Percentiles rank a stretch among this genome's conserved stretches.
These are phyloP conservation scores for Xylaria flabelliformis DNA, from an alignment of 495 filamentous ascomycete genomes.

Conservation along the genomic window DNA sequence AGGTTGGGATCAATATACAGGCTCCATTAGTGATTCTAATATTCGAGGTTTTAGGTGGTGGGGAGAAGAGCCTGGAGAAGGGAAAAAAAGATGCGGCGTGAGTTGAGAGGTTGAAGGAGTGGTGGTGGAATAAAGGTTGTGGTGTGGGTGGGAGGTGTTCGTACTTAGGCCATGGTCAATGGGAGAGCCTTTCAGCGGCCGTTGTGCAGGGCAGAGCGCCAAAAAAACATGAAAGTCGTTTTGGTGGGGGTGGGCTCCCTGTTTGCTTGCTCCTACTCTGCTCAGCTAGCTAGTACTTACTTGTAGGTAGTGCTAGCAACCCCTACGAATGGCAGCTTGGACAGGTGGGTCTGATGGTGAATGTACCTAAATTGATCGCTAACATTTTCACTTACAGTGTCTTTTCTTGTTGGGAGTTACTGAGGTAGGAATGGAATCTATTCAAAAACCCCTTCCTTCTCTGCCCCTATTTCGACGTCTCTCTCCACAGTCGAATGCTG, in stretches of 20 bases:
- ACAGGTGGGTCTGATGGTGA: background rate
- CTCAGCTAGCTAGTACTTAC: background rate
- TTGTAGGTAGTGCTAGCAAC: background rate
- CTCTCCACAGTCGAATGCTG: background rate
- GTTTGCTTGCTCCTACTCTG: background rate
- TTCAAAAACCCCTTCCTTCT: background rate
- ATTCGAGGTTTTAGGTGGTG: constrained; percentile 44
- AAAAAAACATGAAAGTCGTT: constrained; percentile 18
- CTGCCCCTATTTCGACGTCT: constrained; percentile 12
- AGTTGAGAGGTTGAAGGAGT: constrained; percentile 28
- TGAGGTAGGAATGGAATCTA: too few relatives aligned
- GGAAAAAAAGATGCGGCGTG: constrained; percentile 42
- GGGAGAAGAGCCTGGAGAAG: constrained; percentile 47
- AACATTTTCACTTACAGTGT: background rate
- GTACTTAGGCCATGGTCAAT: constrained; percentile 9
- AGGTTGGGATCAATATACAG: constrained; percentile 56
- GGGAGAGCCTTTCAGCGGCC: constrained; percentile 18
- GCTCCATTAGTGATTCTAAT: constrained; percentile 65
- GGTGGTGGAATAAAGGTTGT: constrained; percentile 14
- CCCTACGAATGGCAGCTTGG: background rate
- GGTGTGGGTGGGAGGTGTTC: constrained; percentile 17
- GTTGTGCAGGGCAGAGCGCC: background rate
- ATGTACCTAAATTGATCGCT: background rate
- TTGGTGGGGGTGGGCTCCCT: constrained; percentile 20
- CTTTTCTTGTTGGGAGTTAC: too few relatives aligned